Evolutionary conservation across 768 basidiomycete genomes (phyloP).

Genomic region (Leccinum truebloodii): DNA sequence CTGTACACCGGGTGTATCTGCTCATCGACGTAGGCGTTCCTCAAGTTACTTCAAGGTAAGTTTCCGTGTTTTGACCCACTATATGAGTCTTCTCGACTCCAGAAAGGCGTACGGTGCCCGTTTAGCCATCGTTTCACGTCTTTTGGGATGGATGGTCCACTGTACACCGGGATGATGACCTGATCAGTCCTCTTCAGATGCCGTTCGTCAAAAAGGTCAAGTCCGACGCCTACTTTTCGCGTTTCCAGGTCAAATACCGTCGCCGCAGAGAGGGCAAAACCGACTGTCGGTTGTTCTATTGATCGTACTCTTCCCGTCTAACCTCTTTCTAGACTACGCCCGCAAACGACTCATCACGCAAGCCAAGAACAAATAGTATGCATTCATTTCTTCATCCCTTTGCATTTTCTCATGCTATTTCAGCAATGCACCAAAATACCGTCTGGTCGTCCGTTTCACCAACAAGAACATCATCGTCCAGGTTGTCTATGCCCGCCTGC

Average conservation of each 20-base stretch:
- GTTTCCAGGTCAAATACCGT: conserved; percentile 98
- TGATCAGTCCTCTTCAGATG: conserved; percentile 51
- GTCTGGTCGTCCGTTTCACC: conserved; percentile 98
- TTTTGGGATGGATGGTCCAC: conserved; percentile 33
- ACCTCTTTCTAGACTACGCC: conserved; percentile 76
- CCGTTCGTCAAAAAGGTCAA: conserved; percentile 98
- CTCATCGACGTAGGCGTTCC: conserved; percentile 33
- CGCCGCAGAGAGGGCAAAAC: conserved; percentile 98
- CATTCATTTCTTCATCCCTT: conserved; percentile 7
- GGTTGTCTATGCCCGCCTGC: conserved; percentile 95
- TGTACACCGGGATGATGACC: conserved; percentile 30
- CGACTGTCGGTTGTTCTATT: conserved; percentile 66
- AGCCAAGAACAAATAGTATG: conserved; percentile 99
- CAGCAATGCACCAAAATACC: conserved; percentile 96
- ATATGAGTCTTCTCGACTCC: neutral
- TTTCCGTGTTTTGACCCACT: conserved; percentile 1
- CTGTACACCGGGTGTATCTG: conserved; percentile 2
- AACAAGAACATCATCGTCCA: conserved; percentile 96
- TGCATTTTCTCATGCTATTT: conserved; percentile 9
- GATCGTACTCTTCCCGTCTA: conserved; percentile 3
- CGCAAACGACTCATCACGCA: conserved; percentile 96
- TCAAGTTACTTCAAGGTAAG: conserved; percentile 44
- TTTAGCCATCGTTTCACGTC: conserved; percentile 1
- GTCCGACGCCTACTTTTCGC: conserved; percentile 96
- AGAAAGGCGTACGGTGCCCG: neutral